Evolutionary conservation across 805 yeast species (phyloP).

Genomic region (Metschnikowia amazonensis): DNA sequence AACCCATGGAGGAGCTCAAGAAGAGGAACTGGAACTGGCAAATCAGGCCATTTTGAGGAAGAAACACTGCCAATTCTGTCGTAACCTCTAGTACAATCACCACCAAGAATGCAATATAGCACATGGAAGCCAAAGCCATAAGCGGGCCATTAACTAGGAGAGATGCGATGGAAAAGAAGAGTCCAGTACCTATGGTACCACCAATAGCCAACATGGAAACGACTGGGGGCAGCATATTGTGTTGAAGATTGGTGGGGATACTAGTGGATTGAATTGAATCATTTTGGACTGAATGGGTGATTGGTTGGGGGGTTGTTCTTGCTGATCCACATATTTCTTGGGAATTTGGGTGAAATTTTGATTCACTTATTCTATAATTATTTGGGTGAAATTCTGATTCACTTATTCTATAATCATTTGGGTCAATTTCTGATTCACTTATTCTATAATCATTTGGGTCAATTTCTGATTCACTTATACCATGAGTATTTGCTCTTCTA

Average conservation of each 20-base stretch:
- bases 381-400: too few species aligned
- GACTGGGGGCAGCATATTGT: constrained; percentile 10
- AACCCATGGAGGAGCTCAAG: constrained; percentile 17
- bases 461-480: too few species aligned
- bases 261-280: too few species aligned
- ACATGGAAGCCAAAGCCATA: constrained; percentile 18
- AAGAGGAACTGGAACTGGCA: constrained; percentile 21
- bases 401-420: too few species aligned
- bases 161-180: constrained; percentile 19
- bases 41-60: constrained; percentile 21
- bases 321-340: too few species aligned
- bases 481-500: too few species aligned
- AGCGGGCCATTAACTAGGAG: constrained; percentile 19
- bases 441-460: too few species aligned
- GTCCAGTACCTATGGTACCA: constrained; percentile 24
- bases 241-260: background rate
- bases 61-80: constrained; percentile 19
- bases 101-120: constrained; percentile 20
- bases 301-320: too few species aligned
- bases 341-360: too few species aligned
- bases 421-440: too few species aligned
- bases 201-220: constrained; percentile 23
- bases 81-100: constrained; percentile 20
- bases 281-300: too few species aligned
- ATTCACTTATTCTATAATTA: too few species aligned